A percentile compares a stretch with the other conserved stretches of the same genome.
Evolutionary conservation across 2,329 filamentous ascomycete genomes (phyloP).

Genomic region (Pestalotiopsis sp.): DNA sequence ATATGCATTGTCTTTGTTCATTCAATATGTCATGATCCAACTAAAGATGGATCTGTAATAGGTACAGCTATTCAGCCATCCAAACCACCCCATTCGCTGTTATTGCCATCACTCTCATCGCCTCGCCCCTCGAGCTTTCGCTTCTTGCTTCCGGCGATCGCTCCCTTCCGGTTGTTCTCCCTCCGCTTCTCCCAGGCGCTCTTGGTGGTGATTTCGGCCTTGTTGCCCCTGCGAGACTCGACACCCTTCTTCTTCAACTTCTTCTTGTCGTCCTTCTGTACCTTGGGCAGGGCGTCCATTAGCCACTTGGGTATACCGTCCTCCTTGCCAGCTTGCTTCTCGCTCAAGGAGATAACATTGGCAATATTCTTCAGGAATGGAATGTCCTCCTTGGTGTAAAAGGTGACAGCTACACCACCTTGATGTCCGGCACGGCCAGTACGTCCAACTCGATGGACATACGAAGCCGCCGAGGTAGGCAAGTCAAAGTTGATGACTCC

Average conservation of each 20-base stretch:
- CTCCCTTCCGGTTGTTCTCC: slow-evolving; percentile 68
- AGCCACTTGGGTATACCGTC: slow-evolving; percentile 81
- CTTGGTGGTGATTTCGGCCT: slow-evolving; percentile 79
- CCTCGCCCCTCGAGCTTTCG: slow-evolving; percentile 42
- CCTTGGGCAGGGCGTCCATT: slow-evolving; percentile 80
- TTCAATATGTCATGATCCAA: slow-evolving; percentile 22
- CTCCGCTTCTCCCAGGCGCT: slow-evolving; percentile 73
- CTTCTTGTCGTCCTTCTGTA: slow-evolving; percentile 83
- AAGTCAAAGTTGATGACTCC: slow-evolving; percentile 98
- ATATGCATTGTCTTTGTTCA: too few species aligned
- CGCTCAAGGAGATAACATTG: slow-evolving; percentile 85
- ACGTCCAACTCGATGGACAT: slow-evolving; percentile 90
- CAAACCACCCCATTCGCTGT: slow-evolving; percentile 51
- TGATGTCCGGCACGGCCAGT: slow-evolving; percentile 87
- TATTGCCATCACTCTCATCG: slow-evolving; percentile 32
- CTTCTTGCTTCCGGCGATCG: slow-evolving; percentile 63
- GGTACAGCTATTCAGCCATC: slow-evolving; percentile 39
- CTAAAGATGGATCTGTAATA: slow-evolving; percentile 37
- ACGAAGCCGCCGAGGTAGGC: slow-evolving; percentile 84
- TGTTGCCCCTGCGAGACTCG: slow-evolving; percentile 56
- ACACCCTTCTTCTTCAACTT: slow-evolving; percentile 81
- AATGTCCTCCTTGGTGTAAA: slow-evolving; percentile 95
- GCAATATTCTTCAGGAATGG: slow-evolving; percentile 87
- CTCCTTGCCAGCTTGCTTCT: slow-evolving; percentile 66
- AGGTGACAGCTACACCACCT: slow-evolving; percentile 87